Evolutionary conservation across 805 yeast genomes (phyloP), one percentile per base, ranked within the genome.

Genomic region (Yamadazyma sp.): DNA sequence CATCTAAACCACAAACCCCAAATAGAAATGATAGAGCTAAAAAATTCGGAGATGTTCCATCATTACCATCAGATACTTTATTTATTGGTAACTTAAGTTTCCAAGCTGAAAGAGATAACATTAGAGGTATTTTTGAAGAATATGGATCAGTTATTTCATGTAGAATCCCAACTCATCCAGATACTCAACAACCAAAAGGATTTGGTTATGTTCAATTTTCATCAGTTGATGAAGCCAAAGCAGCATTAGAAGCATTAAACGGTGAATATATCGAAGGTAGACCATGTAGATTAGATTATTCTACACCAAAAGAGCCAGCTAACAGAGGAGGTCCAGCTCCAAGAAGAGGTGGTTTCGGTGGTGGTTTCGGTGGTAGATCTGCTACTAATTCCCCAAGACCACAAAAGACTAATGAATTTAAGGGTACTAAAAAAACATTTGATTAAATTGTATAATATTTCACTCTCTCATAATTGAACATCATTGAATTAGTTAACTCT

Each of bases 171-270:
- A 91, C 98, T 28, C 94, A 93, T 71, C 97, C 96, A 57, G 98
- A 91, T 65, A 89, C 98, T 48, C 95, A 88, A 65, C 96, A 91
- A 72, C 95, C 95, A 65, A 93, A 93, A 79, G 98, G 98, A 51
- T 93, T 93, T 70, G 98, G 98, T 49, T 93, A 93, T 68, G 96
- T 91, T 39, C 98, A 93, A 71, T 91, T 77, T 60, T 72, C 84
- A 30, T 74, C 82, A 40, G 72, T 85, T 47, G 98, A 89, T 29
- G 95, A 86, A 62, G 97, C 98, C 51, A 77, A 82, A 65, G 76
- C 80, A 43, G 98, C 98, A 38, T 69, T 85, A 45, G 87, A 82
- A 47, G 89, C 84, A 39, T 65, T 88, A 67, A 85, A 86, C 62
- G 98, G 98, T 60, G 83, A 82, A 64, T 77, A 80, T 70, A 74